These are phyloP conservation scores for Erodium texanum DNA, from an alignment of 441 rosid species.

Conservation along the genomic window DNA sequence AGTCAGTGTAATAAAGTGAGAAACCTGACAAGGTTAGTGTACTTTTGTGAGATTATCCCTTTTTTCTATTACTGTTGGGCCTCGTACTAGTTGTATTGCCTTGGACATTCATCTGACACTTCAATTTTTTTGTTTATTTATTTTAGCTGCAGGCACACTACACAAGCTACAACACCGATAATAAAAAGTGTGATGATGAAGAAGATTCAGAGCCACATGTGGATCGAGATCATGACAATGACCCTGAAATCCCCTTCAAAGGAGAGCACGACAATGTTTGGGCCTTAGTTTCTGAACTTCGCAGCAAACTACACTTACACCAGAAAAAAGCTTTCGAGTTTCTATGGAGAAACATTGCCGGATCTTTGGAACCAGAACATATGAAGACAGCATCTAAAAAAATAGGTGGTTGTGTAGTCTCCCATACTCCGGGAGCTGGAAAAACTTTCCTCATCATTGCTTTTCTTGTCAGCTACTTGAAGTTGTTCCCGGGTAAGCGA, in stretches of 20 bases:
- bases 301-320: conserved; percentile 54
- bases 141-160: conserved; percentile 31
- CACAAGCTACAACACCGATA: conserved; percentile 37
- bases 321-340: conserved; percentile 87
- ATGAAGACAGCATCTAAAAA: conserved; percentile 47
- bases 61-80: too few relatives aligned
- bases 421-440: conserved; percentile 95
- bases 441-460: conserved; percentile 89
- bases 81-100: neutral
- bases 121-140: conserved; percentile 10
- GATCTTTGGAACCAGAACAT: conserved; percentile 50
- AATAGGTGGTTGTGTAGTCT: conserved; percentile 78
- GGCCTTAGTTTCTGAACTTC: conserved; percentile 70
- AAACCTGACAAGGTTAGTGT: too few relatives aligned
- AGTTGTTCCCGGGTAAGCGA: conserved; percentile 73
- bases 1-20: too few relatives aligned
- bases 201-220: conserved; percentile 26
- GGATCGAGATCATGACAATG: conserved; percentile 28
- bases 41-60: too few relatives aligned
- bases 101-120: conserved; percentile 15
- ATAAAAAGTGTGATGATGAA: conserved; percentile 22
- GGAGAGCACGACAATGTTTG: conserved; percentile 65
- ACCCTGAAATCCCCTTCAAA: conserved; percentile 24
- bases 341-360: conserved; percentile 74
- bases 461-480: conserved; percentile 80